phyloP scores from a whole-genome alignment of 306 rosid genomes.

The Medicago truncatula region MtrunA17r5.0-ANR NC_053044.1:6574501-6575000 shows the following conservation, averaged over 20 bases:
- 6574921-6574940: too few species aligned
- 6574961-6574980: too few species aligned
- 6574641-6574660: neutral
- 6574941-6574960: too few species aligned
- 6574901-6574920: too few species aligned
- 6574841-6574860: too few species aligned
- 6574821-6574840: too few species aligned
- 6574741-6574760: neutral
- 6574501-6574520: slow-evolving; percentile 24
- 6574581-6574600: neutral
- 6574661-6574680: slow-evolving; percentile 41
- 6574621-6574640: neutral
- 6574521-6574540: slow-evolving; percentile 35
- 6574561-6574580: neutral
- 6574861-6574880: too few species aligned
- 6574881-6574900: too few species aligned
- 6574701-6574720: slow-evolving; percentile 41
- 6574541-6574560: slow-evolving; percentile 30
- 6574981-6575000: too few species aligned
- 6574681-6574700: slow-evolving; percentile 34
- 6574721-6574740: slow-evolving; percentile 35
- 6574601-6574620: neutral
- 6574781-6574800: too few species aligned
- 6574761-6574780: neutral
- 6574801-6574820: too few species aligned